Evolutionary conservation across 2,329 filamentous ascomycete species (phyloP).

Genomic region (Colletotrichum sp.): DNA sequence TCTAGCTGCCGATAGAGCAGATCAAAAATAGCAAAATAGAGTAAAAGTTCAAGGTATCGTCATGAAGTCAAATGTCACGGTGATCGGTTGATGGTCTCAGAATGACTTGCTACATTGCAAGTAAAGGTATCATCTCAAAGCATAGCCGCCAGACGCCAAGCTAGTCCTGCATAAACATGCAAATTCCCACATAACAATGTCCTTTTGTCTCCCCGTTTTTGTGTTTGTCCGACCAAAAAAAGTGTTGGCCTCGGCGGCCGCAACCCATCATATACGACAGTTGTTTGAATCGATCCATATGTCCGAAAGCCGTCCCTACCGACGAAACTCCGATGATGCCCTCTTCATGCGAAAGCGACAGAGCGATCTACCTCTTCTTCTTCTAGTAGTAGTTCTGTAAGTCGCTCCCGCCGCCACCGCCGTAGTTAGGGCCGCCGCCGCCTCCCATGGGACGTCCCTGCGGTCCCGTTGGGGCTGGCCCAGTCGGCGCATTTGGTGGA

Average conservation of each 20-base stretch:
- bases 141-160: conserved; percentile 13
- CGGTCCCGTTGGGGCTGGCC: conserved; percentile 8
- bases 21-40: neutral
- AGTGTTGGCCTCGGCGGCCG: neutral
- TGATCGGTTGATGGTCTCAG: neutral
- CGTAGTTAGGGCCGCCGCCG: conserved; percentile 22
- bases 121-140: conserved; percentile 18
- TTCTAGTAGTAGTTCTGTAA: conserved; percentile 46
- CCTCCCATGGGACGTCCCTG: conserved; percentile 25
- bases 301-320: neutral
- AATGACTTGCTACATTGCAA: neutral
- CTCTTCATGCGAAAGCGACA: neutral
- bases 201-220: neutral
- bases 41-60: neutral
- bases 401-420: conserved; percentile 32
- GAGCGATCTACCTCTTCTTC: neutral
- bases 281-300: neutral
- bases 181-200: neutral
- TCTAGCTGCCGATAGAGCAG: neutral
- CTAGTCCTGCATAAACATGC: neutral
- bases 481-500: conserved; percentile 10
- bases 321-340: neutral
- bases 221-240: neutral
- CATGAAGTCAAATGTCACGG: neutral
- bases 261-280: neutral